Evolutionary conservation across 306 rosid genomes (phyloP).

Genomic region (Cicer arietinum): DNA sequence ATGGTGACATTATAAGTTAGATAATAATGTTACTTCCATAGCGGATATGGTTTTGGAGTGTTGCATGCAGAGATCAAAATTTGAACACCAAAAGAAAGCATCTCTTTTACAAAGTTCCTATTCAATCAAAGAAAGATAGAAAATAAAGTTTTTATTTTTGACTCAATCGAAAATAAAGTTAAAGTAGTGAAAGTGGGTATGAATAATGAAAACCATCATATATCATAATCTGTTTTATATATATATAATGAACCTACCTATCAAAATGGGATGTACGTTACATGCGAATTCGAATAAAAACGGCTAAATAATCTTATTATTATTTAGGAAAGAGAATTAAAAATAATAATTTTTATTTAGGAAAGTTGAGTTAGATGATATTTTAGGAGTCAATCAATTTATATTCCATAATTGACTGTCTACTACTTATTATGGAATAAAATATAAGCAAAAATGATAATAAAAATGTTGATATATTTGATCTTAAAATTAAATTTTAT

Average conservation of each 20-base stretch:
- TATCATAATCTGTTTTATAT: background rate
- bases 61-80: background rate
- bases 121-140: constrained; percentile 7
- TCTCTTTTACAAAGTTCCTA: constrained; percentile 26
- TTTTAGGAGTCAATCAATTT: no score
- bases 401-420: no score
- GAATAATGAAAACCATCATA: constrained; percentile 26
- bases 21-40: constrained; percentile 3
- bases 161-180: background rate
- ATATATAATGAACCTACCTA: background rate
- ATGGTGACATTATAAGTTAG: constrained; percentile 32
- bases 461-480: no score
- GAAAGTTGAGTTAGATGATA: no score
- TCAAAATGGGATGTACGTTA: background rate
- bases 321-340: no score
- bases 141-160: background rate
- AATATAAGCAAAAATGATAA: no score
- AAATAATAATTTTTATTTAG: no score
- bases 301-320: no score
- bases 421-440: no score
- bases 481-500: no score
- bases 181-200: constrained; percentile 21
- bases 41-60: no score
- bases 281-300: no score
- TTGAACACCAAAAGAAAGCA: constrained; percentile 22